phyloP scores from a whole-genome alignment of 2,329 filamentous ascomycete genomes.

The Verticillium longisporum region DNA sequence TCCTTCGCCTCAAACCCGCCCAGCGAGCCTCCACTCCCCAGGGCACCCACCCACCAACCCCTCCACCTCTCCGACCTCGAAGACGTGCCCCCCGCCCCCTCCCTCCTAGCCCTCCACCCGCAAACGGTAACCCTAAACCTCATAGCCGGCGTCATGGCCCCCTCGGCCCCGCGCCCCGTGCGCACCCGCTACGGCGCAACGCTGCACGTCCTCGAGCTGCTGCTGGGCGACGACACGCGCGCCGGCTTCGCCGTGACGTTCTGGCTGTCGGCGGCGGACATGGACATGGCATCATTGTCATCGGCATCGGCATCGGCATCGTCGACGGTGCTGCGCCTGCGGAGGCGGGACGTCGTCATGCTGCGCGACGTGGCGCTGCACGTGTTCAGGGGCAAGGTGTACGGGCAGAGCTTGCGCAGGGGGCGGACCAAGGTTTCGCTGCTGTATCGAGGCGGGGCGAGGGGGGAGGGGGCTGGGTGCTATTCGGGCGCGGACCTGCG shows the following conservation, averaged over 20 bases:
- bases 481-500: conserved; percentile 48
- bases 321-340: conserved; percentile 31
- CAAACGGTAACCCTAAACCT: conserved; percentile 79
- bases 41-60: conserved; percentile 20
- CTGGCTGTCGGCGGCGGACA: conserved; percentile 51
- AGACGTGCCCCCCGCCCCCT: conserved; percentile 60
- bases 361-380: conserved; percentile 73
- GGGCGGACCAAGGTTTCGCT: conserved; percentile 64
- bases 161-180: conserved; percentile 61
- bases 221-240: conserved; percentile 80
- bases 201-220: conserved; percentile 65
- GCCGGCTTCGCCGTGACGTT: conserved; percentile 77
- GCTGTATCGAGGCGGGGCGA: conserved; percentile 50
- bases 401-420: conserved; percentile 73
- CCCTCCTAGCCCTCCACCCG: conserved; percentile 62
- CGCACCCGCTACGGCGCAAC: conserved; percentile 56
- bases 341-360: conserved; percentile 70
- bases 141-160: conserved; percentile 71
- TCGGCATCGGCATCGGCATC: too few relatives aligned
- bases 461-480: conserved; percentile 45
- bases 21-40: conserved; percentile 1
- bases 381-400: conserved; percentile 69
- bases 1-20: conserved; percentile 27
- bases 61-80: conserved; percentile 54
- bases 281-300: too few relatives aligned